Evolutionary conservation across 768 basidiomycete species (phyloP), one percentile per base, ranked within the genome.

Genomic region (Rhodosporidiobolus odoratus): DNA sequence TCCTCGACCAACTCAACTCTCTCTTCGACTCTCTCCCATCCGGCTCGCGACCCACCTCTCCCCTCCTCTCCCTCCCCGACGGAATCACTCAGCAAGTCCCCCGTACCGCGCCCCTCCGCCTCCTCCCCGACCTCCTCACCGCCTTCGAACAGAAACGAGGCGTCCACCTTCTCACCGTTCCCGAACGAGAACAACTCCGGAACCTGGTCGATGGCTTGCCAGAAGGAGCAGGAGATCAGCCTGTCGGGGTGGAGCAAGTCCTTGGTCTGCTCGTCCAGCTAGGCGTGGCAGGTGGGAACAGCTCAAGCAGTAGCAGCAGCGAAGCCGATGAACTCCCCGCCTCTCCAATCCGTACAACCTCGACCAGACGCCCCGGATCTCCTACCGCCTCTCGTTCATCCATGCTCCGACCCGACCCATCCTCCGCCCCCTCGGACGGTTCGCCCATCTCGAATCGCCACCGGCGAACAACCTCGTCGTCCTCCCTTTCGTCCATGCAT

Each of bases 21-120:
- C 61, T 73, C n/a, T 69, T 66, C 62, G 65, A 65, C 53, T 66
- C 64, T 6, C 62, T 66, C 56, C 61, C 62, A 25, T 34, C 67
- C 13, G 7, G 27, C 40, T 62, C 71, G 0, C 47, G 54, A 27
- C 65, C 69, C 35, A 58, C 53, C 38, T 52, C 67, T 21, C 71
- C 58, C 16, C 62, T 65, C 53, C 37, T 60, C 57, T 23, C 60
- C 47, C 43, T 37, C 40, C 10, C 23, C 54, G 15, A 25, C 48
- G 37, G 15, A 13, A 9, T 10, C 37, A 8, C 40, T 54, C 6
- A 13, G 19, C 32, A 59, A 1, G 47, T 9, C 9, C 62, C 70
- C 1, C 54, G 66, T 5, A 67, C 70, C 4, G 65, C 58, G 8
- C 72, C 72, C 1, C n/a, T 69, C 10, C 48, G 53, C 0, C 57